These are phyloP conservation scores for Rhododendron simsii DNA, from an alignment of 148 eudicot genomes.

Conservation along the genomic window DNA sequence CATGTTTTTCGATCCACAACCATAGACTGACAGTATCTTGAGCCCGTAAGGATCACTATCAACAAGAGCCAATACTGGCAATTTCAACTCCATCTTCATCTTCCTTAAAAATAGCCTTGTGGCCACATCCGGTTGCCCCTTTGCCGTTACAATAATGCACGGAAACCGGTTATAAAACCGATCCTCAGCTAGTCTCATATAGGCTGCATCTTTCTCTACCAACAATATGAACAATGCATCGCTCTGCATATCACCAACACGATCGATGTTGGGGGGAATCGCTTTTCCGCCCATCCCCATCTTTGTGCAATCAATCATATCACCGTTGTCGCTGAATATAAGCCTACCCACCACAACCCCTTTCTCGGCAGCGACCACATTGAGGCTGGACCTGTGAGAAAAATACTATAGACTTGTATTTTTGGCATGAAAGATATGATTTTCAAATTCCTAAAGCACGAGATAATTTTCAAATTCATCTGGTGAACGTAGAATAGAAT, in stretches of 20 bases:
- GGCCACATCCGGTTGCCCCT: constrained; percentile 95
- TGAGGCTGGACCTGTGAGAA: constrained; percentile 42
- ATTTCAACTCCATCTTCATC: constrained; percentile 74
- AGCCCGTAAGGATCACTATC: constrained; percentile 96
- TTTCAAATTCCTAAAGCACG: not conserved
- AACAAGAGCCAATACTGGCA: constrained; percentile 86
- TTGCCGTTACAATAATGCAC: constrained; percentile 79
- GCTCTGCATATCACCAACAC: constrained; percentile 79
- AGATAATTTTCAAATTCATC: not conserved
- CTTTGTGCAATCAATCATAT: constrained; percentile 85
- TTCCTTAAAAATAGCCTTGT: constrained; percentile 82
- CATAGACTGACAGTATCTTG: constrained; percentile 90
- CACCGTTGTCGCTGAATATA: constrained; percentile 80
- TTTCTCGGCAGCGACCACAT: constrained; percentile 79
- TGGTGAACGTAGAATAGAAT: not conserved
- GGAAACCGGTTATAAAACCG: constrained; percentile 89
- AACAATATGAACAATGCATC: constrained; percentile 80
- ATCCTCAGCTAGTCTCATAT: constrained; percentile 81
- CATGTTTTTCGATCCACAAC: constrained; percentile 98
- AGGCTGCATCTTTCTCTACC: constrained; percentile 96
- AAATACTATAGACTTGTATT: not conserved
- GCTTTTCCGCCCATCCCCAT: constrained; percentile 98
- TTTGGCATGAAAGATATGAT: not conserved
- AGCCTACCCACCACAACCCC: constrained; percentile 91
- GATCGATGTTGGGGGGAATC: constrained; percentile 84